A percentile compares a stretch with the other conserved stretches of the same genome.
Evolutionary conservation across 2,329 filamentous ascomycete species (phyloP).

Genomic region (Berkeleyomyces rouxiae): DNA sequence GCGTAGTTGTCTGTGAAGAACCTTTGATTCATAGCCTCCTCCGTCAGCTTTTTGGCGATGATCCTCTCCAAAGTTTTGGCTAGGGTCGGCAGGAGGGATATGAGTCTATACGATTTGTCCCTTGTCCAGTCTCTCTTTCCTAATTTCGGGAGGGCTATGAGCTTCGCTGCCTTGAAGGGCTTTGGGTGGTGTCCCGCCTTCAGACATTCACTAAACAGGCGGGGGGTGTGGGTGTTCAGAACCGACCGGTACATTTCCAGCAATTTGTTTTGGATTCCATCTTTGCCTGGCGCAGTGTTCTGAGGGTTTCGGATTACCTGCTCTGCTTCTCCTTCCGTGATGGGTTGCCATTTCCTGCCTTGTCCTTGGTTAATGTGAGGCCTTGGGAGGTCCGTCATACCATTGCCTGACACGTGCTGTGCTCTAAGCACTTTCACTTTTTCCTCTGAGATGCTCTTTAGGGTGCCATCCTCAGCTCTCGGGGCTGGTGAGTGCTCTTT

Average conservation of each 20-base stretch:
- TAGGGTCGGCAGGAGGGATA: conserved; percentile 18
- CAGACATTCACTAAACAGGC: background rate
- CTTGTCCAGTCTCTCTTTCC: conserved; percentile 15
- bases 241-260: background rate
- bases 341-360: background rate
- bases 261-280: background rate
- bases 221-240: background rate
- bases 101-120: conserved; percentile 16
- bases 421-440: background rate
- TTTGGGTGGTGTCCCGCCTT: background rate
- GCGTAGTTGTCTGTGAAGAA: conserved; percentile 14
- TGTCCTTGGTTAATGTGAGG: background rate
- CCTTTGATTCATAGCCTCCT: conserved; percentile 14
- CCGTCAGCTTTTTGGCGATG: conserved; percentile 16
- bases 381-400: background rate
- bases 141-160: background rate
- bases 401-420: background rate
- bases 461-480: background rate
- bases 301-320: background rate
- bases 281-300: background rate
- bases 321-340: background rate
- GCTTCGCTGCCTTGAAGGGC: background rate
- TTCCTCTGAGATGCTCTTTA: background rate
- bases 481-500: background rate
- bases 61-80: conserved; percentile 19